Base-by-base conservation (phyloP, 768 basidiomycete genomes). In the Flagelloscypha sp. region DNA sequence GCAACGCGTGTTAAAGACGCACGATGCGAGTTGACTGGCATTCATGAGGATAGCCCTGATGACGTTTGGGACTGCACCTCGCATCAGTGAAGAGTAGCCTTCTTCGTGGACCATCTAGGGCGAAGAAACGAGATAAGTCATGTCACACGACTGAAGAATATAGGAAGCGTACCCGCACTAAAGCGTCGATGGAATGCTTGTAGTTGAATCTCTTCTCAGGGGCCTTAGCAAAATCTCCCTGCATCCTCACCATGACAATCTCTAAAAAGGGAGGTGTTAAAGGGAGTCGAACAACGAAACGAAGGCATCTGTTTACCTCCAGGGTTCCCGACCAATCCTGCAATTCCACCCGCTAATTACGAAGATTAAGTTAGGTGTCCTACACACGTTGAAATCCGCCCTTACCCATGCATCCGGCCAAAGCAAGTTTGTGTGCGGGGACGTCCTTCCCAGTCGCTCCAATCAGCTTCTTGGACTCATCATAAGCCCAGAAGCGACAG, bases 401-500 rank as follows among this genome's bases (percentile, higher is more conserved):
- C 80, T 48, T 53, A 84, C 84, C 88, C 81, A 92, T 90, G 40
- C 78, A 78, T 11, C 89, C 89, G 33, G 89, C 87, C 7, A 67
- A 36, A 1, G 79, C 86, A 27, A 93, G 68, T 56, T 87, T 76
- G 79, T 80, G 92, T 8, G 84, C 76, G 3, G 87, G 76, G 0
- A 80, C 70, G 44, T 83, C 69, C 48, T 74, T 69, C 22, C 74
- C 74, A 61, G 24, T 28, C 7, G 83, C 82, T 15, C 84, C 84
- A 0, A 92, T 48, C 6, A 81, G 44, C 63, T 82, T 87, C 68
- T 90, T 93, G 55, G 81, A 85, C 62, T 86, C 83, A 43, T 92
- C 88, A 55, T 92, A 89, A 11, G 84, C 86, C 76, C 86, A 90
- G 65, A 90, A 93, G n/a, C 88, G 70, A 55, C 85, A 88, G 55